Conservation (phyloP, 2,329 filamentous ascomycete species). For the Ceratocystis albifundus region DNA sequence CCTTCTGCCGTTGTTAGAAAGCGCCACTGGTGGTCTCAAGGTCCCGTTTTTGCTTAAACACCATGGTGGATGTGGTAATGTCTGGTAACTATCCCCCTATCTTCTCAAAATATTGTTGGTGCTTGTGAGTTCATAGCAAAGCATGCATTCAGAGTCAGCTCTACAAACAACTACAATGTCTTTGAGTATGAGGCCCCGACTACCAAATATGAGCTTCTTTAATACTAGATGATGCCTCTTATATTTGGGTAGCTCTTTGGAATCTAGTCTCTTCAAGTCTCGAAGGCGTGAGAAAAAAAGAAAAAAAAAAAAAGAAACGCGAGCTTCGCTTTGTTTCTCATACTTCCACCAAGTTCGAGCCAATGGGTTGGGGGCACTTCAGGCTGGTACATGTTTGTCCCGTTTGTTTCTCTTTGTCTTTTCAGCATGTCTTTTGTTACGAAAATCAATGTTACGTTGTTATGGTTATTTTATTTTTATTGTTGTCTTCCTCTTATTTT, state of each 20-base stretch:
- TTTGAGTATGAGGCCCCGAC: too few species aligned
- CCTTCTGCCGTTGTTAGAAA: not conserved
- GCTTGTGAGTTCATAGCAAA: not conserved
- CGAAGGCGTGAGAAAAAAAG: not conserved
- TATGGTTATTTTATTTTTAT: not conserved
- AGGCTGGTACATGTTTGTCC: not conserved
- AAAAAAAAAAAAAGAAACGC: not conserved
- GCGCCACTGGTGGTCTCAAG: not conserved
- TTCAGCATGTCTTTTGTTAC: not conserved
- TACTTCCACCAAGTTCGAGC: not conserved
- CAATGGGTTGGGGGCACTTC: not conserved
- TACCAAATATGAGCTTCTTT: not conserved
- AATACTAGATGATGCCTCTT: not conserved
- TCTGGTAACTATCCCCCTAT: not conserved
- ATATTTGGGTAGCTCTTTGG: not conserved
- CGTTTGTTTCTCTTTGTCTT: conserved; percentile 1
- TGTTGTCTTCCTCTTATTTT: not conserved
- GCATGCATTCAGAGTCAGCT: not conserved
- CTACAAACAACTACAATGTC: not conserved
- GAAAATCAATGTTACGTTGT: conserved; percentile 2
- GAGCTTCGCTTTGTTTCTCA: not conserved
- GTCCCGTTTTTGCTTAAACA: not conserved
- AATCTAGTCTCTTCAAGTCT: not conserved
- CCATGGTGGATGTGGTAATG: not conserved
- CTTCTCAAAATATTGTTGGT: not conserved